Conservation (phyloP, 2,329 filamentous ascomycete genomes). For the Verticillium zaregamsianum region DNA sequence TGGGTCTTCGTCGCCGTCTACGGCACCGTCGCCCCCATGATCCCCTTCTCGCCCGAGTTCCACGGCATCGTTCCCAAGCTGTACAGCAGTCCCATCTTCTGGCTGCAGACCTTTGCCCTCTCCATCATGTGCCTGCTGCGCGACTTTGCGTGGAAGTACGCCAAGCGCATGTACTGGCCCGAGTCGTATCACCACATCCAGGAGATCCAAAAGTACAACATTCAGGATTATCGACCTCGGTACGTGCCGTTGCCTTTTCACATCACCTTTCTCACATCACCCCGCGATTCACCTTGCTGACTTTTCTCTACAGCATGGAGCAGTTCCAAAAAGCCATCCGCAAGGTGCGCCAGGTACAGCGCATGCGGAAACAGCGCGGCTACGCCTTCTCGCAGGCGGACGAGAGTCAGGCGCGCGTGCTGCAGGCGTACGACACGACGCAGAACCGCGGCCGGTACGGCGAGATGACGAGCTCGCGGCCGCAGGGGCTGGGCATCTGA, state of each 20-base stretch:
- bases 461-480: conserved; percentile 70
- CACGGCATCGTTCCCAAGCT: conserved; percentile 76
- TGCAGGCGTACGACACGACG: conserved; percentile 98
- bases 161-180: conserved; percentile 93
- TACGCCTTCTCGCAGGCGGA: conserved; percentile 98
- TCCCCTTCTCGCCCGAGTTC: conserved; percentile 80
- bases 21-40: conserved; percentile 76
- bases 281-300: conserved; percentile 8
- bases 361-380: conserved; percentile 98
- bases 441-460: conserved; percentile 86
- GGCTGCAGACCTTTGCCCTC: conserved; percentile 80
- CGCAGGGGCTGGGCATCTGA: conserved; percentile 7
- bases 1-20: conserved; percentile 86
- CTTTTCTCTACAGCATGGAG: conserved; percentile 69
- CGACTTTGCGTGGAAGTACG: conserved; percentile 96
- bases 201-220: conserved; percentile 99
- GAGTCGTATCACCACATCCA: conserved; percentile 97
- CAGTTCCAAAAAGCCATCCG: conserved; percentile 99
- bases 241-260: conserved; percentile 36
- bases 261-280: not conserved
- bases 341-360: conserved; percentile 95
- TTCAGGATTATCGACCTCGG: conserved; percentile 96
- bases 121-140: conserved; percentile 78
- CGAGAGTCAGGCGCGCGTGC: conserved; percentile 87
- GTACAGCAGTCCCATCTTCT: conserved; percentile 81